A percentile compares a stretch with the other conserved stretches of the same genome.
Conservation (phyloP, 2,329 filamentous ascomycete genomes). For the Pseudovirgaria hyperparasitica region DNA sequence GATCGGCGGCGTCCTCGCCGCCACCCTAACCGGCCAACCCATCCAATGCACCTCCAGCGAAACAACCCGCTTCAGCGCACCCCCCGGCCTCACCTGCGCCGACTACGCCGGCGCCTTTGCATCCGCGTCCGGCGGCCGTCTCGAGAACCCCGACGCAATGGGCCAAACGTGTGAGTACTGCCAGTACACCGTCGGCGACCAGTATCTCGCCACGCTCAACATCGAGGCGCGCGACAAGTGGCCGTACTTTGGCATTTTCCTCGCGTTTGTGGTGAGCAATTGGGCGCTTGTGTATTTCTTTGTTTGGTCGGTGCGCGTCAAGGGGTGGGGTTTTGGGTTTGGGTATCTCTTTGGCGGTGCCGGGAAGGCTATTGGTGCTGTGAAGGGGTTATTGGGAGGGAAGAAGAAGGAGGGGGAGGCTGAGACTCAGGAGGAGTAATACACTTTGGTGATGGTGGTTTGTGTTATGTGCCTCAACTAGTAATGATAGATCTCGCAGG, state of each 20-base stretch:
- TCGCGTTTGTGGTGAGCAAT: conserved; percentile 58
- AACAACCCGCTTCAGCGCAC: conserved; percentile 52
- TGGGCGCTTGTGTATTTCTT: conserved; percentile 66
- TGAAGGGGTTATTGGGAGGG: not conserved
- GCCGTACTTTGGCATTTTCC: conserved; percentile 59
- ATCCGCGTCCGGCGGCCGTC: conserved; percentile 42
- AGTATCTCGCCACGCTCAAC: conserved; percentile 52
- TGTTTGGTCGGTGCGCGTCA: conserved; percentile 59
- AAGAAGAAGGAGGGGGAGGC: not conserved
- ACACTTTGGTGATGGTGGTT: no score
- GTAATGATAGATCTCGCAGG: no score
- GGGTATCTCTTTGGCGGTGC: conserved; percentile 39
- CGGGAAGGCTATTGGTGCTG: conserved; percentile 17
- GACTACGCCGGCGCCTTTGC: conserved; percentile 53
- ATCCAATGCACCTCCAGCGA: conserved; percentile 39
- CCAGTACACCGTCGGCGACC: conserved; percentile 48
- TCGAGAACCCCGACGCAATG: conserved; percentile 48
- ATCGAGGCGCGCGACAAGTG: conserved; percentile 50
- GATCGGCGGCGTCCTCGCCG: conserved; percentile 56
- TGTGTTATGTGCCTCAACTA: no score
- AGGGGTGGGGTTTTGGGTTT: conserved; percentile 59
- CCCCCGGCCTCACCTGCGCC: conserved; percentile 49
- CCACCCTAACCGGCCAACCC: conserved; percentile 41
- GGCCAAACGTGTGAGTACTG: conserved; percentile 58
- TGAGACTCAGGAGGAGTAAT: not conserved